Evolutionary conservation across 1,139 yeast species (phyloP).

Genomic region (Taphrina deformans): DNA sequence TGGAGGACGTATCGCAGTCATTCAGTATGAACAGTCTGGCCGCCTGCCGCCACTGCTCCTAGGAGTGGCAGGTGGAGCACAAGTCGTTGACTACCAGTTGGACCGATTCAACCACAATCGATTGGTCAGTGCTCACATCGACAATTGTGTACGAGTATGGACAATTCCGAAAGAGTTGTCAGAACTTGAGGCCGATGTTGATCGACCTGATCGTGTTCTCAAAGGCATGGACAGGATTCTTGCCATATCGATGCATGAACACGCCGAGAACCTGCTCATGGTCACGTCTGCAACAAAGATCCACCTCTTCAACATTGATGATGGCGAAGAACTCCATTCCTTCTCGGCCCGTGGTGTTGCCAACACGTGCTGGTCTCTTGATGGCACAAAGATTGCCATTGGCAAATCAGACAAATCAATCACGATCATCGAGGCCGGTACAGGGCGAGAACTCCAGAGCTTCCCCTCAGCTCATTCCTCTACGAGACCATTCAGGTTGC

Average conservation of each 20-base stretch:
- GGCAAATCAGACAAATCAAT: constrained; percentile 31
- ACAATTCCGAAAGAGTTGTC: constrained; percentile 15
- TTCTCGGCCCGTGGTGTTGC: constrained; percentile 11
- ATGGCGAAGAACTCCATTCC: constrained; percentile 3
- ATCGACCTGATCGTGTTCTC: constrained; percentile 12
- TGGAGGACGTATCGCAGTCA: constrained; percentile 23
- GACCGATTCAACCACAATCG: constrained; percentile 18
- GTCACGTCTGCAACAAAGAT: constrained; percentile 22
- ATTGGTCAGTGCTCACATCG: constrained; percentile 25
- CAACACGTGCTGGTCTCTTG: constrained; percentile 24
- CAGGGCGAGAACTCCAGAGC: neutral
- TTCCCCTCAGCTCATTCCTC: constrained; percentile 27
- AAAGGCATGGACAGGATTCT: constrained; percentile 27
- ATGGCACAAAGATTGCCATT: constrained; percentile 21
- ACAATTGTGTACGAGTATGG: constrained; percentile 21
- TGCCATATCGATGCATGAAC: constrained; percentile 13
- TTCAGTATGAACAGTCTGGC: constrained; percentile 5
- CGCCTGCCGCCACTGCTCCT: constrained; percentile 22
- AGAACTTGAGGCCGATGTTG: constrained; percentile 16
- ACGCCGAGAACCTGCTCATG: constrained; percentile 13
- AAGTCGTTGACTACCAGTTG: constrained; percentile 24
- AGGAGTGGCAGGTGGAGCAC: constrained; percentile 25
- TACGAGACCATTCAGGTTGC: constrained; percentile 25
- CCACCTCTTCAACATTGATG: constrained; percentile 4
- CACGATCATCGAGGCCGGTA: constrained; percentile 9